Base-by-base conservation (phyloP, 2,329 filamentous ascomycete species). In the Diaporthe amygdali region DNA sequence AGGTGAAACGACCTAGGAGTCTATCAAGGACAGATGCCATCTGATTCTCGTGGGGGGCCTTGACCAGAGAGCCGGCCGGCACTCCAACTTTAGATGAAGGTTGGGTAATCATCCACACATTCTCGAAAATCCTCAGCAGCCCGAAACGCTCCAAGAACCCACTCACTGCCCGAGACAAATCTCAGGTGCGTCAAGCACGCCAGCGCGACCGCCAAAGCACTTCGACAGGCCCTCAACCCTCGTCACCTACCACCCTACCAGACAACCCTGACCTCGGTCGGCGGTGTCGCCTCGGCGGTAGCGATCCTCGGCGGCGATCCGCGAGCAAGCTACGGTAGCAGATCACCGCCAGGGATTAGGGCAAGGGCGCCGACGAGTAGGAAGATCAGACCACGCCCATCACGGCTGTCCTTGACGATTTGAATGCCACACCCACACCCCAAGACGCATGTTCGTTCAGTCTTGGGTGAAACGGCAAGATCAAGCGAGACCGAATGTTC, bases 401-500 rank as follows among this genome's bases (percentile, higher is more conserved):
- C 44, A 25, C 39, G 9, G 27, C n/a, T 32, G n/a, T 20, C 37
- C 37, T 61, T 22, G 41, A 12, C 41, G 25, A 17, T 59, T 20
- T 34, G 32, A 27, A 52, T 32, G 27, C 27, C 49, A 34, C 52
- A 37, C 52, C 52, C 27, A 63, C 39, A 63, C 20, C 39, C 56
- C 27, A 47, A n/a, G 41, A 37, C 30, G 22, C 46, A n/a, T 41
- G 41, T 49, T 51, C 39, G 32, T 39, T 34, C 22, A 27, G 9
- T 34, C 44, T 49, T 47, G 52, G 66, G 10, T 59, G 47, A 55
- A 56, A 55, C 67, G 55, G 55, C 67, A 69, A 27, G 44, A 51
- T 66, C 37, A 63, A 46, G 44, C 68, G 56, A 66, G 56, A 37
- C 25, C 34, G 37, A 63, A 56, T 55, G 59, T 39, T 70, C 68